Base-by-base conservation (phyloP, 2,329 filamentous ascomycete species). In the Colletotrichum trifolii region DNA sequence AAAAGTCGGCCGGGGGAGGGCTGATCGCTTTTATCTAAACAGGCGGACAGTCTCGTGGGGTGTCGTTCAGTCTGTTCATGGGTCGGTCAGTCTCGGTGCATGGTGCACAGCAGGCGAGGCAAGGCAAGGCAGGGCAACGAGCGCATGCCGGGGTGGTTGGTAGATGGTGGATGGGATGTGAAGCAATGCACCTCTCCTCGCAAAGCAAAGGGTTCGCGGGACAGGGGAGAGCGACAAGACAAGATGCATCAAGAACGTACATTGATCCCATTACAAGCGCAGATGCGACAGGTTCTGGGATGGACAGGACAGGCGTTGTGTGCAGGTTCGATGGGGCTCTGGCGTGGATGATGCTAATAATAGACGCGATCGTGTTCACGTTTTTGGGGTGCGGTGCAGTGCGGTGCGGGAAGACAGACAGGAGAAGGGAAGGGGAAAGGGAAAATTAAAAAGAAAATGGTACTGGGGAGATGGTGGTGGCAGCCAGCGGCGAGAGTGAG, bases 271-370 rank as follows among this genome's bases (percentile, higher is more conserved):
- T 61, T 66, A 67, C 60, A 67, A 66, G 67, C 49, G 55, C 50
- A 65, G 55, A 65, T 65, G 64, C 64, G 65, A 68, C 67, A 68
- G 54, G 53, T 60, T 25, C 65, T 60, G 54, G 67, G 69, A 70
- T 70, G 68, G 71, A 60, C 61, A 71, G 68, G 71, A 60, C 61
- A 71, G 72, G 72, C 71, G 73, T 73, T 73, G 72, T 70, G 69
- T 77, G 75, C 75, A 76, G 73, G 74, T 72, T 25, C 73, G 72
- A 78, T 81, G 81, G 80, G 81, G 81, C 79, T 79, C 79, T 81
- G 79, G 78, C 76, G 78, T 79, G 76, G 77, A 76, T 79, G 80
- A 73, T 83, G 78, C 81, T 83, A 83, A 83, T 81, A 81, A 82
- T 83, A 83, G 81, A 80, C 69, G 71, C 72, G 76, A 79, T 80